Evolutionary conservation across 208 protist species (phyloP), one percentile per base, ranked within the genome.

Genomic region (Leptomonas seymouri): DNA sequence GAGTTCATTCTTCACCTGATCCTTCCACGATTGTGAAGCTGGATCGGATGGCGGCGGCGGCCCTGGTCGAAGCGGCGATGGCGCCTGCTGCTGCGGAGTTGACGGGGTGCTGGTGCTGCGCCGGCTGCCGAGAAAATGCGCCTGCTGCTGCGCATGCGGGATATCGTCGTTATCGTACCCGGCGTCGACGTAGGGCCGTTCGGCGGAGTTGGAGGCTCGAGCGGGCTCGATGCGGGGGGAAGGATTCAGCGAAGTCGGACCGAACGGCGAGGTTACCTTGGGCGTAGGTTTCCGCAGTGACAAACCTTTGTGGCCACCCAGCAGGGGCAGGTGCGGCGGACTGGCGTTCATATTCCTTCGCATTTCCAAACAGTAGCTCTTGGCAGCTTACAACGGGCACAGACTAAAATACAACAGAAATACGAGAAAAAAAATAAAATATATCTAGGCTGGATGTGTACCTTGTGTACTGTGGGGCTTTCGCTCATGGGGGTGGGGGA

Each of bases 161-260:
- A 76, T 15, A 41, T 57, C 69, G 57, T 66, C 48, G 30, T 67
- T 31, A 28, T 71, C 71, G 45, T 61, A 76, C 23, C 63, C 71
- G 25, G 66, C 71, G 28, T 76, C 71, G 36, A 76, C 66, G 30
- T 55, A 57, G 3, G 63, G 62, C 21, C 63, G 71, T n/a, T 75
- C 60, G n/a, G 61, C 45, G 53, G 54, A 61, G 27, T 42, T 49
- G 0, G 69, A 55, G 20, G 53, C 27, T 25, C 58, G 46, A 16
- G 61, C 61, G 1, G 59, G 54, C 30, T 63, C 31, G 34, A 68
- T 44, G 54, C 45, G 45, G 41, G 69, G 21, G 14, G 41, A 63
- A 20, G 46, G 48, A 39, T 27, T 41, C 11, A 44, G 55, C 20
- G 49, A 30, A 11, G 34, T 16, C n/a, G 62, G 49, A 6, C 21